These are phyloP conservation scores for Penicillium sp. DNA, from an alignment of 2,329 filamentous ascomycete species.

Conservation along the genomic window DNA sequence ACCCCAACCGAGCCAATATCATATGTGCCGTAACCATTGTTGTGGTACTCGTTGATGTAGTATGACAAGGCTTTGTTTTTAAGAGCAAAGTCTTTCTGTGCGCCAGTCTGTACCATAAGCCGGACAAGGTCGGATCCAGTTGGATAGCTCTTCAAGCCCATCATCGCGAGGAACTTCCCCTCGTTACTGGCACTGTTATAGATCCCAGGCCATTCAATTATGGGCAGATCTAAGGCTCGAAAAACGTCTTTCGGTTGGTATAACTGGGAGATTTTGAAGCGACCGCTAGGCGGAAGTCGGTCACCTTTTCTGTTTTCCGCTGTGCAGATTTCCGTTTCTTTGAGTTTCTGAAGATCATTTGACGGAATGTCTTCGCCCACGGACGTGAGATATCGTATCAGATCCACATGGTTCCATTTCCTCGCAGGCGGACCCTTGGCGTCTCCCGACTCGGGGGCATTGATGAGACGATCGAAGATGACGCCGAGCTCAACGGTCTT, in stretches of 20 bases:
- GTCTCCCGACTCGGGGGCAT: conserved; percentile 46
- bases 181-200: conserved; percentile 65
- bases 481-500: conserved; percentile 94
- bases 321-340: conserved; percentile 73
- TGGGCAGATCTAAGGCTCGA: conserved; percentile 64
- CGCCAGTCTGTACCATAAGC: conserved; percentile 65
- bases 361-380: conserved; percentile 82
- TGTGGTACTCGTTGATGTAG: conserved; percentile 73
- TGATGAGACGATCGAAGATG: conserved; percentile 82
- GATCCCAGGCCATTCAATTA: conserved; percentile 77
- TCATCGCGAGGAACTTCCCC: conserved; percentile 64
- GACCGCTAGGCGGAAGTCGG: conserved; percentile 53
- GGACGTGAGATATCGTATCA: conserved; percentile 90
- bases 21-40: conserved; percentile 67
- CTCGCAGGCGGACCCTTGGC: conserved; percentile 47
- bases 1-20: conserved; percentile 54
- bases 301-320: conserved; percentile 59
- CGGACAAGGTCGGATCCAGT: conserved; percentile 68
- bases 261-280: conserved; percentile 70
- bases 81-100: conserved; percentile 48
- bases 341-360: conserved; percentile 74
- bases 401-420: conserved; percentile 87
- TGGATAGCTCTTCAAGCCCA: conserved; percentile 72
- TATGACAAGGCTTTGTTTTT: conserved; percentile 72
- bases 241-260: conserved; percentile 73